Base-by-base conservation (phyloP, 2,329 filamentous ascomycete genomes). In the Aspergillus sojae region DNA sequence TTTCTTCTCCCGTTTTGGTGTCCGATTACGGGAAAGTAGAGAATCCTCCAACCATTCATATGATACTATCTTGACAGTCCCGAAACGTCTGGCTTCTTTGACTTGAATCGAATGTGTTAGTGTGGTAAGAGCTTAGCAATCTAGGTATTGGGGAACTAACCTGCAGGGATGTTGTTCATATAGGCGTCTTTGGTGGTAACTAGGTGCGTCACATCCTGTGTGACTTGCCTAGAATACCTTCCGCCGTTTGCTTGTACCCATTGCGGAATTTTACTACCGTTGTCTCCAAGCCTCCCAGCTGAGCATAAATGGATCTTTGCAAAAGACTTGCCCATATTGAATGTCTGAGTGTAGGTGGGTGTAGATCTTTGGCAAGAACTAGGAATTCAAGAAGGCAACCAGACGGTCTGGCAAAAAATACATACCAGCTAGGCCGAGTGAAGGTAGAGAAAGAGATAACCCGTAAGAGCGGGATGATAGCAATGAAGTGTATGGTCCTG, bases 171-270 rank as follows among this genome's bases (percentile, higher is more conserved):
- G 1, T 81, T 71, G 7, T 81, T 76, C 65, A 84, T 83, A 75
- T 87, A 93, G 19, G 89, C 85, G 39, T 87, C 83, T 57, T 84
- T 80, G 0, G 86, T 87, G 60, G 88, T 86, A 26, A 97, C 83
- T 0, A 97, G 79, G 76, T 96, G 93, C 0, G 93, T 96, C 11
- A 90, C 86, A 0, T 80, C 70, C 0, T 81, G 74, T 30, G 81
- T 81, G 21, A 92, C 77, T 0, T 81, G 78, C 1, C 80, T 74
- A 0, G 80, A 77, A 72, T 88, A 90, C 1, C 62, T 75, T 1
- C 91, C 93, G 7, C 86, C 88, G 62, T 90, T 86, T 4, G 81
- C 72, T 4, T 80, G 79, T 11, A 92, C 83, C 91, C 92, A 96
- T 45, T 81, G 80, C 41, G 82, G 82, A 41, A 95, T 83, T 48